These are phyloP conservation scores for Pulveroboletus sp. DNA, from an alignment of 768 basidiomycete species.

Conservation along the genomic window DNA sequence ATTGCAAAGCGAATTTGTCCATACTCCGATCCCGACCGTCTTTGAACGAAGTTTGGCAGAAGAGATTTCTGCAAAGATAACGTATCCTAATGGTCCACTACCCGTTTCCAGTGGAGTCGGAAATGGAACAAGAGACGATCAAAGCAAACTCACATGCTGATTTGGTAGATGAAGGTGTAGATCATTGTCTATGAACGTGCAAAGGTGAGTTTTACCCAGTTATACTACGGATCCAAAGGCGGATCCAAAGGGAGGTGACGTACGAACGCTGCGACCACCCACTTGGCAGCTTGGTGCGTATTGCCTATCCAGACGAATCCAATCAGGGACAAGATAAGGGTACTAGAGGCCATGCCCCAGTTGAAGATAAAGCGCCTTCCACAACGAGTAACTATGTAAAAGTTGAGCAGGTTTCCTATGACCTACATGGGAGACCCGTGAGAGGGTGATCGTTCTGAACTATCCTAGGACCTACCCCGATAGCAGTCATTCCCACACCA, in stretches of 20 bases:
- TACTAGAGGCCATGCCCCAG: conserved; percentile 26
- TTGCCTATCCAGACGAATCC: conserved; percentile 27
- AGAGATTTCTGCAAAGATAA: conserved; percentile 28
- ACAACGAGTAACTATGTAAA: conserved; percentile 22
- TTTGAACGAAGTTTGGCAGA: conserved; percentile 30
- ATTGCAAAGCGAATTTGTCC: conserved; percentile 23
- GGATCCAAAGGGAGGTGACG: too few species aligned
- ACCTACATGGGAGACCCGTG: conserved; percentile 9
- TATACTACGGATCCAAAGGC: too few species aligned
- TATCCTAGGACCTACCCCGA: conserved; percentile 15
- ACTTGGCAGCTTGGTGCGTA: conserved; percentile 12
- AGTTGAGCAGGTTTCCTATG: conserved; percentile 26
- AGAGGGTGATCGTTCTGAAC: background rate
- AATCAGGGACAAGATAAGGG: conserved; percentile 22
- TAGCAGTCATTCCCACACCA: conserved; percentile 26
- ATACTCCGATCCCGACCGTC: conserved; percentile 26
- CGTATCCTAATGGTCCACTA: conserved; percentile 27
- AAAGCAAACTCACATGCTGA: conserved; percentile 20
- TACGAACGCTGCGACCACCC: conserved; percentile 24
- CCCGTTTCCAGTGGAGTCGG: background rate
- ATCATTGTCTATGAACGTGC: conserved; percentile 20
- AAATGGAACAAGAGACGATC: too few species aligned
- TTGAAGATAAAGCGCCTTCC: conserved; percentile 27
- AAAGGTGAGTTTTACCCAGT: background rate
- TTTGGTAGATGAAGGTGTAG: conserved; percentile 30